Base-by-base conservation (phyloP, 345 rosid genomes). In the Eucalyptus sp. region DNA sequence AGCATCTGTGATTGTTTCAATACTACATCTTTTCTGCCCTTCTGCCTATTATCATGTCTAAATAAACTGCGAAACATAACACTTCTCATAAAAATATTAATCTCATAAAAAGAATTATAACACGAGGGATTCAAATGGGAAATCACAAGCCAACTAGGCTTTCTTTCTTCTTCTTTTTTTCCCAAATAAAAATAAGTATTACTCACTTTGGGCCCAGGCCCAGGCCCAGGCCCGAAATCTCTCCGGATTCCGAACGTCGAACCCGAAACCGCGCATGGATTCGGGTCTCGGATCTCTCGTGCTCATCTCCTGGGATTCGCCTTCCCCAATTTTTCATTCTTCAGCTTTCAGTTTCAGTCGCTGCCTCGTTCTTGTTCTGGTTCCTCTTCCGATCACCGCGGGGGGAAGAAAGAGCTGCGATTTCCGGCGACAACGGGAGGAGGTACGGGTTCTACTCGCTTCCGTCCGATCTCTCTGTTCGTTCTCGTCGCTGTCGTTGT, bases 81-180 rank as follows among this genome's bases (percentile, higher is more conserved):
- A 17, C 44, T 68, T 68, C 80, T 9, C 13, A 0, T 0, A 33
- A 68, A 0, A 17, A 16, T 33, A 17, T 68, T 33, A 33, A 17
- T 68, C 43, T 16, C 43, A 68, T 17, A 9, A 33, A 8, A 68
- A 8, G 12, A 33, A 33, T 18, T 1, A 4, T 68, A 0, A 8
- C 0, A 9, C 7, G 25, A 33, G 44, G 80, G 76, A n/a, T 66
- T 66, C 37, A 31, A 66, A 14, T 66, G 3, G 76, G 15, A 66
- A 4, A 3, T 68, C 80, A 4, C 80, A 9, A 24, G 43, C 44
- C 80, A 68, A 33, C 80, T 9, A 5, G 44, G 24, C 22, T 33
- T 17, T 64, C 0, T n/a, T 14, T n/a, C 1, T 4, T 54, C 8
- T 54, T 54, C 18, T 22, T 56, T 10, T 56, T 22, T 54, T 2